Conservation (phyloP, 345 rosid species). For the rapeseed (Brassica napus) region Da-Ae NC_063442.1:40311001-40311500, state of each 20-base stretch:
- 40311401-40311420: constrained; percentile 99
- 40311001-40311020: neutral
- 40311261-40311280: constrained; percentile 96
- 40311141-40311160: constrained; percentile 70
- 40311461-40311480: neutral
- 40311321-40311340: constrained; percentile 18
- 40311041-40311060: constrained; percentile 29
- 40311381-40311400: constrained; percentile 92
- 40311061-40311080: constrained; percentile 76
- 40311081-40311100: constrained; percentile 79
- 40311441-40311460: too few species aligned
- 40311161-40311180: constrained; percentile 45
- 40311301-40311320: constrained; percentile 1
- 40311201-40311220: constrained; percentile 91
- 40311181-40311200: constrained; percentile 76
- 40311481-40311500: neutral
- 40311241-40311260: constrained; percentile 91
- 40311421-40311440: too few species aligned
- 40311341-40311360: constrained; percentile 50
- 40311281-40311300: neutral
- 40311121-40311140: constrained; percentile 76
- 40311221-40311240: constrained; percentile 87
- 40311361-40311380: constrained; percentile 87
- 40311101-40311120: constrained; percentile 82
- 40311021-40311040: neutral